Evolutionary conservation across 2,329 filamentous ascomycete species (phyloP), one percentile per base, ranked within the genome.

Genomic region (Huntiella savannae): DNA sequence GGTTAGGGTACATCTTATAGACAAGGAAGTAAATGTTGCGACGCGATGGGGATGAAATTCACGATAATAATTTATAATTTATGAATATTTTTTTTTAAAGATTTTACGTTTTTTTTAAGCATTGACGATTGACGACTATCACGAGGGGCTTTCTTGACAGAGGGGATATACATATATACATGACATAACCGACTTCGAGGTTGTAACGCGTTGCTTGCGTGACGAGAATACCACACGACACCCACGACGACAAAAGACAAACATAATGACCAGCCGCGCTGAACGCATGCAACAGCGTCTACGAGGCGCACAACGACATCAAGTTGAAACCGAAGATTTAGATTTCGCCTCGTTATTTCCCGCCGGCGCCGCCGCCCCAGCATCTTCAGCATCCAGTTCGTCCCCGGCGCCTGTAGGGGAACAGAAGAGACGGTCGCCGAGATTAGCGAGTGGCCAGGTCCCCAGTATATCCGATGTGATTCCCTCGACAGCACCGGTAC

Each of bases 201-300:
- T 41, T 28, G 22, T 28, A 28, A 28, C 22, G 22, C 22, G 22
- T 28, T 8, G 5, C 8, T 28, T 28, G 22, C 22, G 22, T 28
- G 22, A 28, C 22, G 22, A 28, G 22, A 28, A 28, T 28, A 6
- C 22, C 22, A 8, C 22, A 28, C 22, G 22, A 28, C 22, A 28
- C 22, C 7, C 22, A 28, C 22, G 22, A 28, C 22, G 22, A 28
- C 22, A 22, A 22, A 22, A 22, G 6, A 22, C 22, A 28, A 28
- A 28, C 22, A 28, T 28, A 28, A 28, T 28, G 22, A 28, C 22
- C 1, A 28, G 22, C 55, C 72, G 75, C 53, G 70, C 73, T 53
- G 73, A 76, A 57, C 72, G 73, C 55, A 68, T 78, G 62, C 72
- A 74, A 52, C 68, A 76, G 61, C 74, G 75, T 56, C 70, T 79